Percentiles rank a stretch among this genome's conserved stretches.
Conservation (phyloP, 2,329 filamentous ascomycete genomes). For the Cladosporium cucumerinum region DNA sequence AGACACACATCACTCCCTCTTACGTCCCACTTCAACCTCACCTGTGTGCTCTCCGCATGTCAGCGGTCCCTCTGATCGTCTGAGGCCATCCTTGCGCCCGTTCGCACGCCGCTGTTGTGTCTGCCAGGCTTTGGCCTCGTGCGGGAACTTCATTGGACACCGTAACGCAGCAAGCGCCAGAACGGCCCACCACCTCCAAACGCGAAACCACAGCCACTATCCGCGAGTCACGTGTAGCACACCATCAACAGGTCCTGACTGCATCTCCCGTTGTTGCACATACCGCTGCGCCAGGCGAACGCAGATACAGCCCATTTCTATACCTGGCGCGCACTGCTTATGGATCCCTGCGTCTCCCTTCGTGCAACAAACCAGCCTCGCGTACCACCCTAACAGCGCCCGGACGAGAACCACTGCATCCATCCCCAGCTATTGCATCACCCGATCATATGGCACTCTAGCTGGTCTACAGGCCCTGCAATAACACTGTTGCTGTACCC, state of each 20-base stretch:
- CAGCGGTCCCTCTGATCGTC: constrained; percentile 1
- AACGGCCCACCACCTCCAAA: not conserved
- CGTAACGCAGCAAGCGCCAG: not conserved
- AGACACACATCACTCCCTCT: not conserved
- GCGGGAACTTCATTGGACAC: not conserved
- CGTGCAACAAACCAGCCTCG: constrained; percentile 10
- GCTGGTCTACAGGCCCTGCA: constrained; percentile 1
- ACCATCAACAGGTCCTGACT: not conserved
- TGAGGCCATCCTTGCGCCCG: constrained; percentile 7
- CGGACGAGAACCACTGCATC: constrained; percentile 5
- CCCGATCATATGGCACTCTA: constrained; percentile 10
- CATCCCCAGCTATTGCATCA: constrained; percentile 1
- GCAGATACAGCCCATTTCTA: not conserved
- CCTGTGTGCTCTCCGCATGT: constrained; percentile 4
- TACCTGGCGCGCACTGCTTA: constrained; percentile 4
- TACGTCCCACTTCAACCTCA: constrained; percentile 1
- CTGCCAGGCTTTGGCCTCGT: not conserved
- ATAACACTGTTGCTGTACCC: constrained; percentile 11
- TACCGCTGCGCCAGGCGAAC: not conserved
- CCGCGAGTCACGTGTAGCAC: constrained; percentile 8
- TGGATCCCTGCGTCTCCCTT: constrained; percentile 9
- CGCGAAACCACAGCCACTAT: not conserved
- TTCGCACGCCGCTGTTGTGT: constrained; percentile 15
- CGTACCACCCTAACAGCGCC: constrained; percentile 10
- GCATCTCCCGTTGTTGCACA: not conserved